phyloP scores from a whole-genome alignment of 257 asterid genomes.

The Salvia rosmarinus region DNA sequence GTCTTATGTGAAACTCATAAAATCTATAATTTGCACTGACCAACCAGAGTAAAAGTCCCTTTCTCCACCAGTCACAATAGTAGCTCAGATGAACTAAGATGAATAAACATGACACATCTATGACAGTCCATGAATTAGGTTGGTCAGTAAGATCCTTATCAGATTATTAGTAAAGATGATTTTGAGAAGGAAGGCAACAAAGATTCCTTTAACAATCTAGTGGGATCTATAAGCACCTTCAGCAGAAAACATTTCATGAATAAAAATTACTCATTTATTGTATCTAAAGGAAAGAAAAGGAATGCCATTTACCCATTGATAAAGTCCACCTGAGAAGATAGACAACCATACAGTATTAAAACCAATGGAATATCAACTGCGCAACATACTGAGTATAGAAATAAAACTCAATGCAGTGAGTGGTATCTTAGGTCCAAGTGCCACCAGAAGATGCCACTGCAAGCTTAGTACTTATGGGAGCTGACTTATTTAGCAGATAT shows the following conservation, averaged over 20 bases:
- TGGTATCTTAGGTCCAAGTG: not conserved
- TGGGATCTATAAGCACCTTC: not conserved
- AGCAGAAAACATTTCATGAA: not conserved
- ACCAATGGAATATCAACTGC: not conserved
- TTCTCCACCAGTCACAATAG: not conserved
- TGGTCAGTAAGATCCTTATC: not conserved
- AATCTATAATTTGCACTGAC: not conserved
- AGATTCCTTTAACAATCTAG: not conserved
- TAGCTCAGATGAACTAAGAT: not conserved
- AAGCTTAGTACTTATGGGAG: conserved; percentile 6
- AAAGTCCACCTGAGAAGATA: not conserved
- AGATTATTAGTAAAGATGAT: not conserved
- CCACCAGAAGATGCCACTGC: not conserved
- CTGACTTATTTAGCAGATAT: conserved; percentile 15
- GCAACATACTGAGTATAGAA: not conserved
- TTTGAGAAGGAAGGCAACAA: not conserved
- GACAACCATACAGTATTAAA: not conserved
- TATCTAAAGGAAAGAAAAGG: not conserved
- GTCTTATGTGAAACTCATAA: not conserved
- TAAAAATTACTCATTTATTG: not conserved
- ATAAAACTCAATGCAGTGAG: not conserved
- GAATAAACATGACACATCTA: not conserved
- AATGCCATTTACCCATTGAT: not conserved
- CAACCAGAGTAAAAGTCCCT: not conserved
- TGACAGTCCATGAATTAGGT: not conserved